Percentiles rank a stretch among this genome's conserved stretches.
Evolutionary conservation across 73 alveolate species (phyloP).

Genomic region (Paramecium sexaurelia): DNA sequence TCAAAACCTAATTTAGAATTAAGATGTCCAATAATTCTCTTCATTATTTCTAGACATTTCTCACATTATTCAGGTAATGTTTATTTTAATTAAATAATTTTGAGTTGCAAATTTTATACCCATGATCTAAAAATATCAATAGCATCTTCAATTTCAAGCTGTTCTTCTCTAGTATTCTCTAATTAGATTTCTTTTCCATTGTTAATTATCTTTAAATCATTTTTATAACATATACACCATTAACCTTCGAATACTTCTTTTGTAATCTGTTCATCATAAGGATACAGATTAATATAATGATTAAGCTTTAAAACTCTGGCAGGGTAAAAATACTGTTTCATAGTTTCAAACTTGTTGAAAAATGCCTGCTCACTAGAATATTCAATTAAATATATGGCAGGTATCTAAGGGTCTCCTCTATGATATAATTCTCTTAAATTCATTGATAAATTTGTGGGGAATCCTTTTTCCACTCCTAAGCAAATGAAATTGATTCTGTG

Average conservation of each 20-base stretch:
- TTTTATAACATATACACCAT: constrained; percentile 27
- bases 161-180: background rate
- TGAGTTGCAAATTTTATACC: constrained; percentile 49
- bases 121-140: constrained; percentile 62
- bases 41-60: constrained; percentile 7
- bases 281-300: constrained; percentile 17
- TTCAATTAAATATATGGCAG: constrained; percentile 64
- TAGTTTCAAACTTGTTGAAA: constrained; percentile 52
- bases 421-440: constrained; percentile 55
- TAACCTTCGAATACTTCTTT: constrained; percentile 54
- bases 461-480: constrained; percentile 41
- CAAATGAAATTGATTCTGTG: constrained; percentile 48
- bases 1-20: constrained; percentile 18
- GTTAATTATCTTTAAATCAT: background rate
- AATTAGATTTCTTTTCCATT: background rate
- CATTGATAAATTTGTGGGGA: constrained; percentile 62
- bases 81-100: background rate
- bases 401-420: constrained; percentile 59
- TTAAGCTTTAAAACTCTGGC: constrained; percentile 7
- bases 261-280: constrained; percentile 59
- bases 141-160: constrained; percentile 45
- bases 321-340: constrained; percentile 53
- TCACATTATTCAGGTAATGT: background rate
- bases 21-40: background rate
- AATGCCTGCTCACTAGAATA: constrained; percentile 53